Base-by-base conservation (phyloP, 345 rosid species). In the Eucalyptus virginea region DNA sequence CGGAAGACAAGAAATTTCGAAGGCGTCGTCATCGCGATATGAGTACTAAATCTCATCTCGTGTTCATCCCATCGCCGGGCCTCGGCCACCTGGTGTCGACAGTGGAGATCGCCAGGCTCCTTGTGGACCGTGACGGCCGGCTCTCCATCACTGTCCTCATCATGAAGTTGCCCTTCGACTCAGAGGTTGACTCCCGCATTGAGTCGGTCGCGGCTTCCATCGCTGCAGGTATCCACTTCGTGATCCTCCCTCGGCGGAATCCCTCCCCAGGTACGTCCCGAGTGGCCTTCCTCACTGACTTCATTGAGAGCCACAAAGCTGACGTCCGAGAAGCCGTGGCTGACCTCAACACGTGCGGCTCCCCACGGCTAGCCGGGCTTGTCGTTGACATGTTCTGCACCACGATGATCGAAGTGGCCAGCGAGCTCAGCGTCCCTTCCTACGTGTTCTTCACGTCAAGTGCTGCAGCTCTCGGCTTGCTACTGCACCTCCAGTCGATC, bases 371-470 rank as follows among this genome's bases (percentile, higher is more conserved):
- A 1, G 48, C 60, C 62, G 72, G 48, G 6, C 52, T 95, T 86
- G 92, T 95, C 47, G 67, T 94, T 37, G 96, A 93, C 90, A 89
- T 95, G 95, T 93, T 94, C 83, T 94, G 94, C 88, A 92, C 91
- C 11, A 11, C 87, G 13, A 91, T 94, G 92, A 93, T 95, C 2
- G 97, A 96, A 32, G 93, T 93, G 11, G 98, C 95, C 6, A 86
- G 90, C n/a, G 94, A 95, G 50, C 58, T 92, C 19, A 48, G 87
- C 4, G 87, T 93, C 10, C 96, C 98, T 18, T 89, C 87, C 69
- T 95, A 96, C 87, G 8, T 95, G 37, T 94, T 93, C 67, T 94
- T 40, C 90, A 88, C 94, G 24, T 92, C 94, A 1, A 88, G 91
- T 88, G 95, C 96, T 4, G 90, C 93, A 40, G 92, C 44, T 87